Conservation (phyloP, 768 basidiomycete genomes). For the Plicaturopsis crispa region DNA sequence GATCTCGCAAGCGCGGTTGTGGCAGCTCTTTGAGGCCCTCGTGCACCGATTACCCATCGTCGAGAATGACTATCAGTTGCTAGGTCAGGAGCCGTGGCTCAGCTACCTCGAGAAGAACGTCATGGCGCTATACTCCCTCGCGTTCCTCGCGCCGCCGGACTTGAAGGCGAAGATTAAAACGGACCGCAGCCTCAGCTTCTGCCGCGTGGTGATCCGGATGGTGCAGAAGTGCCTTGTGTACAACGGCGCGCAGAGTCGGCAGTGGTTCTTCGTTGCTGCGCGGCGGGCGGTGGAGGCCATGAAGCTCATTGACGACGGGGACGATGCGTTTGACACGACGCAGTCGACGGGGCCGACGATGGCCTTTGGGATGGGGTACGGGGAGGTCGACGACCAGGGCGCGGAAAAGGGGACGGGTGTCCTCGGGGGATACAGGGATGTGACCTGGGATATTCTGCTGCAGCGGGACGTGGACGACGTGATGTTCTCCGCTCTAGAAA, state of each 20-base stretch:
- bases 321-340: constrained; percentile 66
- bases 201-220: constrained; percentile 63
- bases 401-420: constrained; percentile 71
- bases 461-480: constrained; percentile 64
- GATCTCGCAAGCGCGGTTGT: constrained; percentile 51
- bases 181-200: constrained; percentile 61
- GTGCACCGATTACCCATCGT: constrained; percentile 80
- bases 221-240: constrained; percentile 54
- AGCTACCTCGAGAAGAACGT: constrained; percentile 73
- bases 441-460: constrained; percentile 67
- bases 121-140: constrained; percentile 80
- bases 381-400: constrained; percentile 58
- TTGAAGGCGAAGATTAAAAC: constrained; percentile 65
- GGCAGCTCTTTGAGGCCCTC: constrained; percentile 58
- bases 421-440: constrained; percentile 63
- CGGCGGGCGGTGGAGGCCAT: constrained; percentile 69
- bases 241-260: constrained; percentile 43
- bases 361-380: constrained; percentile 82
- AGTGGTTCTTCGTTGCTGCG: constrained; percentile 44
- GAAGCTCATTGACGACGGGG: constrained; percentile 71
- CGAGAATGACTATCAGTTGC: constrained; percentile 65
- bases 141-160: constrained; percentile 72
- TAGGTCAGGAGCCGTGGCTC: constrained; percentile 61
- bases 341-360: constrained; percentile 53
- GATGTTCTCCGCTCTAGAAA: constrained; percentile 75